phyloP scores from a whole-genome alignment of 805 yeast species.

The Pichia membranifaciens region DNA sequence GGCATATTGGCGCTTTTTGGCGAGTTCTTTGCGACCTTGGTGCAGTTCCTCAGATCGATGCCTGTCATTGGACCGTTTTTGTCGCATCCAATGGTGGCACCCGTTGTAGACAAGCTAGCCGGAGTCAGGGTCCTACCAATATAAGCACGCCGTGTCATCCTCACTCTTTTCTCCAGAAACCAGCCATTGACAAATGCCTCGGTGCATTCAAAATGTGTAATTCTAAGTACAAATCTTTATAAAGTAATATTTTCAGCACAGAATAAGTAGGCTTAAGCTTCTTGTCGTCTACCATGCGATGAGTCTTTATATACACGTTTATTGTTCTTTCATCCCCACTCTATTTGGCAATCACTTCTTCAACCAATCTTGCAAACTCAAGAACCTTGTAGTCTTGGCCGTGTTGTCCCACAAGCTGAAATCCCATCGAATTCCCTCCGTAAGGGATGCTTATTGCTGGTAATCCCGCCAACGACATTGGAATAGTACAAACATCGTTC shows the following conservation, averaged over 20 bases:
- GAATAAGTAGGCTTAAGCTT: too few relatives aligned
- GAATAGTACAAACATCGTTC: conserved; percentile 83
- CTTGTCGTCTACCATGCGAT: too few relatives aligned
- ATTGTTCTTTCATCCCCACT: not conserved
- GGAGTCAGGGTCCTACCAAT: conserved; percentile 67
- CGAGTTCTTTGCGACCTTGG: conserved; percentile 85
- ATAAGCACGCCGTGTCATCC: conserved; percentile 21
- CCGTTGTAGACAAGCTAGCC: conserved; percentile 57
- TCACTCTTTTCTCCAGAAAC: too few relatives aligned
- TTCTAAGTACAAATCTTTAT: too few relatives aligned
- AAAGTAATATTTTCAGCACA: too few relatives aligned
- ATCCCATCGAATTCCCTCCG: conserved; percentile 45
- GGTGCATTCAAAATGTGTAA: not conserved
- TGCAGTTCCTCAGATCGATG: conserved; percentile 78
- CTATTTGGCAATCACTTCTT: conserved; percentile 4
- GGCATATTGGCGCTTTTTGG: conserved; percentile 89
- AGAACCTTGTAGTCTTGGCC: conserved; percentile 72
- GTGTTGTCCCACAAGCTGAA: conserved; percentile 80
- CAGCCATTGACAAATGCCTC: not conserved
- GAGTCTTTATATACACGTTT: too few relatives aligned
- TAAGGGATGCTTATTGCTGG: conserved; percentile 82
- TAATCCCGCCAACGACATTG: conserved; percentile 85
- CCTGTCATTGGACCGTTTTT: conserved; percentile 85
- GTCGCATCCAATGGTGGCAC: conserved; percentile 78
- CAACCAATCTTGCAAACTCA: conserved; percentile 23